Evolutionary conservation across 2,329 filamentous ascomycete genomes (phyloP), one percentile per base, ranked within the genome.

Genomic region (Ophiostoma ips): DNA sequence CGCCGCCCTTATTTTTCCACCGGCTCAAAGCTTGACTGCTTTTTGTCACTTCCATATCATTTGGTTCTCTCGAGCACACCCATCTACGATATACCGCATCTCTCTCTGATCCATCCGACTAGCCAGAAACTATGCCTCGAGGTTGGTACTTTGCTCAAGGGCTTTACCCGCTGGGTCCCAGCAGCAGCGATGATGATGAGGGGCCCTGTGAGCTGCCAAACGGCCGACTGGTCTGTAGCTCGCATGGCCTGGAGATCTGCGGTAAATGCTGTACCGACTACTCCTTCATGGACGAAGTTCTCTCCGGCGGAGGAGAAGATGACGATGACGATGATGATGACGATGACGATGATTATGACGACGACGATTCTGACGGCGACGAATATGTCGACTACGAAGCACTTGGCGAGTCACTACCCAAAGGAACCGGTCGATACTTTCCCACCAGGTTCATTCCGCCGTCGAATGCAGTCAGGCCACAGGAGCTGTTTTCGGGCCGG

Each of bases 201-300:
- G 63, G 59, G n/a, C 61, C 61, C 5, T 60, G 58, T 50, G 58
- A 64, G 50, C 58, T 67, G 13, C 59, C 64, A 1, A 43, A 65
- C 48, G 65, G 66, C 24, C 58, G 59, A n/a, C 49, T 68, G 28
- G 61, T 66, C 48, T 67, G 66, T 46, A 57, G 62, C 19, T 55
- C 58, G 0, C 65, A 67, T 51, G 58, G 62, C 19, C 49, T 63
- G 6, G 60, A 62, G 13, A 12, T 54, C 28, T 68, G 66, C 52
- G 53, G 55, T 10, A 58, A 41, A 28, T 68, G 66, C 50, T 61
- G 58, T 30, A 58, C 58, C 3, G 64, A 68, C 52, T 68, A 63
- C 56, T 64, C 58, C 56, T 64, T 63, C 52, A 60, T 63, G 59
- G 36, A 13, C 9, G 55, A 63, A 15, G n/a, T 24, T 24, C 9